Evolutionary conservation across 2,329 filamentous ascomycete species (phyloP).

Genomic region (Cladobotryum protrusum): DNA sequence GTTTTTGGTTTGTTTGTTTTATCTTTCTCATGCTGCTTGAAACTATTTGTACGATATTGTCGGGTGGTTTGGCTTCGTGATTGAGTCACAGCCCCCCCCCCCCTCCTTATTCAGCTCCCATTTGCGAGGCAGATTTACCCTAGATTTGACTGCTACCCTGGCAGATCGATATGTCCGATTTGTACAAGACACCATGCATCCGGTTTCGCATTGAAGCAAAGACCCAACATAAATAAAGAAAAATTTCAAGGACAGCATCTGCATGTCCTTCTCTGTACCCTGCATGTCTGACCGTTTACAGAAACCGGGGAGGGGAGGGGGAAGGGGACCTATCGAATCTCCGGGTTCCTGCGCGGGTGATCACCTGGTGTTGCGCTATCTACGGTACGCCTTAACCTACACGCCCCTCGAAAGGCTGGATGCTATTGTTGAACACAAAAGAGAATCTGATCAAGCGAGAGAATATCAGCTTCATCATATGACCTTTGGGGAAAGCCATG

Average conservation of each 20-base stretch:
- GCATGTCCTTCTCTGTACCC: background rate
- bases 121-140: too few relatives aligned
- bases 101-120: too few relatives aligned
- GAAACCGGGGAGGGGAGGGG: too few relatives aligned
- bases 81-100: too few relatives aligned
- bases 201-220: background rate
- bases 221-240: background rate
- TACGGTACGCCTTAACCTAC: background rate
- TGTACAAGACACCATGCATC: background rate
- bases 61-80: too few relatives aligned
- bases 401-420: background rate
- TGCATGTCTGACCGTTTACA: conserved; percentile 8
- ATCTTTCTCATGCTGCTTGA: too few relatives aligned
- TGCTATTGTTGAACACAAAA: background rate
- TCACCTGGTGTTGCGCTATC: conserved; percentile 14
- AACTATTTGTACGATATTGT: too few relatives aligned
- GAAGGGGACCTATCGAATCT: conserved; percentile 18
- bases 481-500: background rate
- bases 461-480: background rate
- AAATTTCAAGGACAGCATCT: too few relatives aligned
- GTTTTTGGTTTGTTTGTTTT: too few relatives aligned
- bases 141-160: too few relatives aligned
- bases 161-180: background rate
- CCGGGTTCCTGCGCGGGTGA: conserved; percentile 28
- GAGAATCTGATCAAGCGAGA: background rate